phyloP scores from a whole-genome alignment of 1,139 yeast species.

The Geotrichum aggregatum region DNA sequence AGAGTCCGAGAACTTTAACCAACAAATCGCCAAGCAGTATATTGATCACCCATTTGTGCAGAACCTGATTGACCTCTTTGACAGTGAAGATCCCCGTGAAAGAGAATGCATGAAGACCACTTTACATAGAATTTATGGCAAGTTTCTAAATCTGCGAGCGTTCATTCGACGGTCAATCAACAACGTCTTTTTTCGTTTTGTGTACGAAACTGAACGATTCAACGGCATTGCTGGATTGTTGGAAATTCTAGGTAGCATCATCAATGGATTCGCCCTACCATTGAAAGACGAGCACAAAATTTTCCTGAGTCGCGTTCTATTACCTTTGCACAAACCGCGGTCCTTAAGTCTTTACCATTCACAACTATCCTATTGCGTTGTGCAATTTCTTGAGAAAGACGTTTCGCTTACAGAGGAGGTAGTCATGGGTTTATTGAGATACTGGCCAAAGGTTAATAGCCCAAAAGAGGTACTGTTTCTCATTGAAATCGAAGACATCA shows the following conservation, averaged over 20 bases:
- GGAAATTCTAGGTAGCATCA: conserved; percentile 92
- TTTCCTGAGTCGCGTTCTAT: conserved; percentile 77
- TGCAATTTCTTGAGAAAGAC: conserved; percentile 95
- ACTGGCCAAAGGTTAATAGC: conserved; percentile 95
- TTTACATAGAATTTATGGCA: conserved; percentile 91
- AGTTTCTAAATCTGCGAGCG: conserved; percentile 82
- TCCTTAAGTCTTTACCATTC: conserved; percentile 89
- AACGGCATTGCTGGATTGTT: conserved; percentile 94
- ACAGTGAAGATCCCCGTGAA: conserved; percentile 95
- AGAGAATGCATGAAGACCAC: conserved; percentile 94
- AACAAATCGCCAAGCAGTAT: conserved; percentile 85
- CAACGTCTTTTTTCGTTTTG: conserved; percentile 87
- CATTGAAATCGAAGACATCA: conserved; percentile 93
- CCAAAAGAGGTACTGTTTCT: conserved; percentile 95
- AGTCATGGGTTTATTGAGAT: conserved; percentile 82
- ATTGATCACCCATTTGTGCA: conserved; percentile 88
- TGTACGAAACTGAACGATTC: conserved; percentile 91
- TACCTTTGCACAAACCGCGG: conserved; percentile 91
- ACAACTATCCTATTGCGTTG: conserved; percentile 93
- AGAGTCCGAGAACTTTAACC: conserved; percentile 92
- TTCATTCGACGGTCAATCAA: conserved; percentile 88
- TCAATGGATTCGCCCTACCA: conserved; percentile 96
- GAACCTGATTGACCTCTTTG: conserved; percentile 79
- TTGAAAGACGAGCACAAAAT: conserved; percentile 95
- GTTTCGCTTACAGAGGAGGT: conserved; percentile 91